Percentiles rank a stretch among this genome's conserved stretches.
phyloP scores from a whole-genome alignment of 345 rosid species.

The Pistacia integerrima region DNA sequence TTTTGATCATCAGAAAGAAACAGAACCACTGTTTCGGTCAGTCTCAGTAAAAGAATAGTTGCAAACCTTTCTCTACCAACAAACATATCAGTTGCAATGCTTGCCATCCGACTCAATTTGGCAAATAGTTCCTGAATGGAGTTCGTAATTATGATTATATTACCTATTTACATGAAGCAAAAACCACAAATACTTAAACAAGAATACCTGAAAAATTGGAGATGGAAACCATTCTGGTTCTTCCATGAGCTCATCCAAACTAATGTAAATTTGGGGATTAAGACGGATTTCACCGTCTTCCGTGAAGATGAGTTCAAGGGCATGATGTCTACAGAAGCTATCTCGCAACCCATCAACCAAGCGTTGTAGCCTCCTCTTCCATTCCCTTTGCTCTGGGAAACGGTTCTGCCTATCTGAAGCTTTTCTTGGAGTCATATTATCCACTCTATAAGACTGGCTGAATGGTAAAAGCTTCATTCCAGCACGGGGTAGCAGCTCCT shows the following conservation, averaged over 20 bases:
- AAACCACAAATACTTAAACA: background rate
- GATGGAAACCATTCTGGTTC: slow-evolving; percentile 94
- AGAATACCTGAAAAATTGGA: slow-evolving; percentile 61
- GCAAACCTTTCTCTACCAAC: slow-evolving; percentile 93
- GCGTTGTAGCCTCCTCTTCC: slow-evolving; percentile 81
- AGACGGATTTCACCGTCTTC: slow-evolving; percentile 82
- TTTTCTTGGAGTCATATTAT: slow-evolving; percentile 52
- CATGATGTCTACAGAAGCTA: slow-evolving; percentile 90
- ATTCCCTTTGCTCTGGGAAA: slow-evolving; percentile 81
- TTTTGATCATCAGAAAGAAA: slow-evolving; percentile 92
- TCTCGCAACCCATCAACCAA: slow-evolving; percentile 80
- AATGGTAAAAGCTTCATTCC: slow-evolving; percentile 65
- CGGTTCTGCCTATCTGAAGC: slow-evolving; percentile 64
- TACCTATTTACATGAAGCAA: too few relatives aligned
- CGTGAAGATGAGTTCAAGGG: slow-evolving; percentile 82
- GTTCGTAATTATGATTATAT: background rate
- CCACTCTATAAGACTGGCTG: slow-evolving; percentile 38
- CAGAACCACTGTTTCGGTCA: slow-evolving; percentile 83
- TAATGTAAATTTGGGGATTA: slow-evolving; percentile 51
- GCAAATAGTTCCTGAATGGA: slow-evolving; percentile 61
- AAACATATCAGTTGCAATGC: slow-evolving; percentile 66
- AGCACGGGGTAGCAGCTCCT: slow-evolving; percentile 84
- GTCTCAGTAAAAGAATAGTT: slow-evolving; percentile 80
- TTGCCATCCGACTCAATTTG: slow-evolving; percentile 64
- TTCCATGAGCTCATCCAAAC: slow-evolving; percentile 58